Conservation (phyloP, 805 yeast species). For the Candida maris region DNA sequence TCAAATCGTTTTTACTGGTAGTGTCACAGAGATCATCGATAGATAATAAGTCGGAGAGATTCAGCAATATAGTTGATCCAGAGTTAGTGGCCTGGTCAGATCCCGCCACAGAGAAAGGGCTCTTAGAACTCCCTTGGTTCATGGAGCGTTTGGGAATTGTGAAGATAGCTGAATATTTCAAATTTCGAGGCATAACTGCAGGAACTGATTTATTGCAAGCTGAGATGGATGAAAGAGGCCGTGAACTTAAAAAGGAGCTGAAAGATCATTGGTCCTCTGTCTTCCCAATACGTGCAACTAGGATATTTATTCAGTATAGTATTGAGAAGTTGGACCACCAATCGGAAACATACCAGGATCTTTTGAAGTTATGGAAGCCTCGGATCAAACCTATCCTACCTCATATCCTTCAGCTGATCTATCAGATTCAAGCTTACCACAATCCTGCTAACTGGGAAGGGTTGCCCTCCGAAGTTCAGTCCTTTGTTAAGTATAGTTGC, state of each 20-base stretch:
- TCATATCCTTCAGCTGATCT: constrained; percentile 77
- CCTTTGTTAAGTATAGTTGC: constrained; percentile 85
- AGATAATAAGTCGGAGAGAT: constrained; percentile 65
- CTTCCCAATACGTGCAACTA: constrained; percentile 93
- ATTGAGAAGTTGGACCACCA: constrained; percentile 85
- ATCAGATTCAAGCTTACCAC: constrained; percentile 92
- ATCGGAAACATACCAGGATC: constrained; percentile 65
- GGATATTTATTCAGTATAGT: constrained; percentile 92
- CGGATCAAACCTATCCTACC: constrained; percentile 89
- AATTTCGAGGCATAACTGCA: constrained; percentile 74
- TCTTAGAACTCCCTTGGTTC: constrained; percentile 91
- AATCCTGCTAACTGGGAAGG: constrained; percentile 89
- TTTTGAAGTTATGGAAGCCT: constrained; percentile 85
- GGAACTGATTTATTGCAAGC: constrained; percentile 70
- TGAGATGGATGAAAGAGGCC: constrained; percentile 87
- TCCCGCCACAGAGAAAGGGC: constrained; percentile 83
- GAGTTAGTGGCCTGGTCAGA: constrained; percentile 92
- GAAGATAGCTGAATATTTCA: constrained; percentile 86
- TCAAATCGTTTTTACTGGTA: constrained; percentile 85
- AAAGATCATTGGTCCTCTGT: constrained; percentile 91
- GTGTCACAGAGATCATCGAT: constrained; percentile 84
- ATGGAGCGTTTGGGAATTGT: constrained; percentile 97
- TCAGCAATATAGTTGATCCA: constrained; percentile 87
- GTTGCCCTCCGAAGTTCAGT: constrained; percentile 83
- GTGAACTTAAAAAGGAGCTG: constrained; percentile 65